Conservation (phyloP, 306 rosid species). For the Abrus pulchellus region DNA sequence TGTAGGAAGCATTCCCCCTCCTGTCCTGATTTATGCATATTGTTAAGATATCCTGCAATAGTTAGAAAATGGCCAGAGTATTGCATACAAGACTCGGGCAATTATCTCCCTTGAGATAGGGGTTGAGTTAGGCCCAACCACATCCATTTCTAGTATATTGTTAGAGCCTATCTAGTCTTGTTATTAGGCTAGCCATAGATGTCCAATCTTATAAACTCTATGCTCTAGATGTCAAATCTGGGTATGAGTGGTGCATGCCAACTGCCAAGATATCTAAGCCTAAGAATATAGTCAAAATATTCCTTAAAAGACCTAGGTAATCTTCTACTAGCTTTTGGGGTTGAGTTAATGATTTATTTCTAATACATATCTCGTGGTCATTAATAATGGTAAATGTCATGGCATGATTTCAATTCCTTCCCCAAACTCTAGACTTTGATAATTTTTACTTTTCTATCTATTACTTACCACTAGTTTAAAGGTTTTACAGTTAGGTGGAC, state of each 20-base stretch:
- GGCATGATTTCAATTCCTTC: constrained; percentile 19
- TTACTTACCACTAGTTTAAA: neutral
- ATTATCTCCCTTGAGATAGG: neutral
- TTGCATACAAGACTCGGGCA: neutral
- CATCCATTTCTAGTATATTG: neutral
- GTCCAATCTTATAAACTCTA: neutral
- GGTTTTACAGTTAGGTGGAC: neutral
- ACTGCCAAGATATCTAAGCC: neutral
- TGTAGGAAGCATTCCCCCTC: neutral
- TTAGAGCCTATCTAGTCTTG: neutral
- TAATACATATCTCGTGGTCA: neutral
- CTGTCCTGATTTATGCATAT: neutral
- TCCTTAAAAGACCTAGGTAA: neutral
- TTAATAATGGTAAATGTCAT: neutral
- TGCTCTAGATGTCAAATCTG: neutral
- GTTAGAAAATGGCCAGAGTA: neutral
- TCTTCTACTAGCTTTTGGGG: neutral
- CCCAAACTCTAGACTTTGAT: neutral
- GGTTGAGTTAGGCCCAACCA: neutral
- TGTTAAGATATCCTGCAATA: neutral
- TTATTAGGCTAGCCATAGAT: neutral
- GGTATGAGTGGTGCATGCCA: neutral
- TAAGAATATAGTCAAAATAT: neutral
- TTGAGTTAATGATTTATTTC: neutral
- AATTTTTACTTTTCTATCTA: neutral